Base-by-base conservation (phyloP, 768 basidiomycete species). In the Pholiota molesta region DNA sequence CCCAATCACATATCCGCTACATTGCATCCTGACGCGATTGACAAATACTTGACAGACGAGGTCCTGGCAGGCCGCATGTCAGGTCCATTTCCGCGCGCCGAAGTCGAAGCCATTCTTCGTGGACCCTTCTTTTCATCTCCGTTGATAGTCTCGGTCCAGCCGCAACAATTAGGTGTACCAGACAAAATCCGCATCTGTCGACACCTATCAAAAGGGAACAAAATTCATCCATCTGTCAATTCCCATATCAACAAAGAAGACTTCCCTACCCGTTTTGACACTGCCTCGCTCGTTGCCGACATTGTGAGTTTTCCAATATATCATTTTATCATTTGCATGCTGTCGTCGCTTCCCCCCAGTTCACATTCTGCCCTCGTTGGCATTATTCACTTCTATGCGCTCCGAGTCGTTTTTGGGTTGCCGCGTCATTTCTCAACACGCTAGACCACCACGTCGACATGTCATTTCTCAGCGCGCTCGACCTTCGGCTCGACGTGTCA, bases 111-210 rank as follows among this genome's bases (percentile, higher is more conserved):
- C 11, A 42, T 28, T 9, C 40, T 57, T 3, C 55, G 55, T 3
- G 55, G 55, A 11, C 55, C 55, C 2, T 55, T 62, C 28, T 21
- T 19, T n/a, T 42, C 52, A 17, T 61, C 53, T 2, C 54, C 52
- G 14, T 26, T 55, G 3, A 28, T 53, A 1, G 52, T 31, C 35
- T 39, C 33, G 4, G 54, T 28, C 1, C 39, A 62, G 14, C 2
- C 37, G 5, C 31, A 45, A 26, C 21, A n/a, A 14, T 16, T 10
- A 4, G 53, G 26, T 8, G 16, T 21, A 8, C 40, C 53, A 19
- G 57, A 59, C 29, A 62, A 62, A 8, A 16, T 59, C 21, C 31
- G 59, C 23, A 16, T 42, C 2, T 52, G 51, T 26, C n/a, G 49
- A 2, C 11, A 60, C 9, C 51, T 60, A 1, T 60, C 59, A 23